These are phyloP conservation scores for Mrakia gelida DNA, from an alignment of 768 basidiomycete species.

Conservation along the genomic window DNA sequence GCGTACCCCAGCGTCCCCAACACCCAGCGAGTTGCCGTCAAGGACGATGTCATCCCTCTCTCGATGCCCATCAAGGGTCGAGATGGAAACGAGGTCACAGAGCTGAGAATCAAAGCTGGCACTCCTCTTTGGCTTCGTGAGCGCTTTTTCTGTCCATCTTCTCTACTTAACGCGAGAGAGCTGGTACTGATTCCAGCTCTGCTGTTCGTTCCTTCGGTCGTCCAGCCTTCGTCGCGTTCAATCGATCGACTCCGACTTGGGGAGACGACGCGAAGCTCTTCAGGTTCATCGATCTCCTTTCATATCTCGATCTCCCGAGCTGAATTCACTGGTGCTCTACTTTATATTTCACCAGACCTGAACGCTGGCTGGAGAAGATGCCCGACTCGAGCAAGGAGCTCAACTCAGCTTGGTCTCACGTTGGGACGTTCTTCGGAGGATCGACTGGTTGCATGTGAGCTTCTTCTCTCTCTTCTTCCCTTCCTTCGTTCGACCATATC, in stretches of 20 bases:
- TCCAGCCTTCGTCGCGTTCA: background rate
- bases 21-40: background rate
- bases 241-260: background rate
- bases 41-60: background rate
- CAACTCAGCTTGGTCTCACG: background rate
- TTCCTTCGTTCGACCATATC: background rate
- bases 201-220: no score
- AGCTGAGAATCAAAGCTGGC: background rate
- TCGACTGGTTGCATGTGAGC: background rate
- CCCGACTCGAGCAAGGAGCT: background rate
- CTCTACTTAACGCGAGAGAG: no score
- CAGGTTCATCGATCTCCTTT: background rate
- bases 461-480: background rate
- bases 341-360: background rate
- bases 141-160: background rate
- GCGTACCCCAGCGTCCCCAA: background rate
- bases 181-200: no score
- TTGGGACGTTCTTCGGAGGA: background rate
- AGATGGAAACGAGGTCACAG: background rate
- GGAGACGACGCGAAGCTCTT: background rate
- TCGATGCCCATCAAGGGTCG: background rate
- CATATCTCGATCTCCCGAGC: background rate
- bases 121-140: background rate
- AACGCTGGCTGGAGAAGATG: background rate
- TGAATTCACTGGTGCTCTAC: no score